Evolutionary conservation across 768 basidiomycete species (phyloP), one percentile per base, ranked within the genome.

Genomic region (Pleurotus tuber-regium): DNA sequence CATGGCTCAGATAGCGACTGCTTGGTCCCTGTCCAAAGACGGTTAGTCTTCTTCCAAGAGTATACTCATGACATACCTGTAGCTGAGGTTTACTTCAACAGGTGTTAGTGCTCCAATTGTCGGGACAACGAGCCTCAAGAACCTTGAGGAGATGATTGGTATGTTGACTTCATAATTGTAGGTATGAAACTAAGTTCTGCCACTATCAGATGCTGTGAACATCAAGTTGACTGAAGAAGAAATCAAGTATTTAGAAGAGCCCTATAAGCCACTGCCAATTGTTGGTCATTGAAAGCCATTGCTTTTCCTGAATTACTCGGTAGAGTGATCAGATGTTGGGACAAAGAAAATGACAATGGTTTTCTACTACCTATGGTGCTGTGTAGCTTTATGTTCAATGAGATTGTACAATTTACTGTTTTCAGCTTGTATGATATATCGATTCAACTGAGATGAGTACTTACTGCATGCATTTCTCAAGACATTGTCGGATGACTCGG

Each of bases 91-190:
- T 16, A 35, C 4, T 38, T n/a, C 25, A 12, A 23, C 40, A 69
- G 74, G 66, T 23, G 74, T 85, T 4, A 67, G 80, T 0, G 82
- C 82, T 1, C 84, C 83, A 0, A 82, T 86, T 57, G 72, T 84
- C 28, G 83, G 82, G 1, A 71, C 75, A 0, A 80, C 78, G 1
- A 79, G 74, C 25, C 54, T 77, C 4, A 68, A 78, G 24, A 79
- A 83, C 50, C 63, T 84, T 23, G 59, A 72, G 19, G 82, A 84
- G 46, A 60, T 82, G 12, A 68, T 82, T 44, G 76, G 77, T 76
- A 60, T 51, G 64, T 35, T 23, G 23, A 14, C 11, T 7, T 18
- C 21, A 6, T 26, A 3, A 12, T n/a, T 2, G 14, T 4, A 16
- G 9, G 2, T 30, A 40, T 43, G 42, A 21, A 40, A 19, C 10